Evolutionary conservation across 768 basidiomycete species (phyloP).

Genomic region (Pisolithus orientalis): DNA sequence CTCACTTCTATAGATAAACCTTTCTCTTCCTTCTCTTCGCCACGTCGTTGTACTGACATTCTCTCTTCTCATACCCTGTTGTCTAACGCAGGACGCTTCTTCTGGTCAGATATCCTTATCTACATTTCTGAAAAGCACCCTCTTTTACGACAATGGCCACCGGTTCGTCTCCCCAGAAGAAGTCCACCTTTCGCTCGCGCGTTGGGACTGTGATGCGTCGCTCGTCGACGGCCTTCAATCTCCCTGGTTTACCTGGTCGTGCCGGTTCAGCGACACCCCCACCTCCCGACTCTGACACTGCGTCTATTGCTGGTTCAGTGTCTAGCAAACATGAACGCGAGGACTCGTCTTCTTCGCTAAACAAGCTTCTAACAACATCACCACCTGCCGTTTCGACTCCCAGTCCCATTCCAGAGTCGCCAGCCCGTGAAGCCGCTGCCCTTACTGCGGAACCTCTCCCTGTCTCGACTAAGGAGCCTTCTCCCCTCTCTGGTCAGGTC

Average conservation of each 20-base stretch:
- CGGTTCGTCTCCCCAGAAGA: slow-evolving; percentile 29
- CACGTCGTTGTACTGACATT: slow-evolving; percentile 8
- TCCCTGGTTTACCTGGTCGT: slow-evolving; percentile 31
- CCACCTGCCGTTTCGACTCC: slow-evolving; percentile 32
- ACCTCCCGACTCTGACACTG: slow-evolving; percentile 23
- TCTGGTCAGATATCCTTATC: slow-evolving; percentile 4
- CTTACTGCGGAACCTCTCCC: slow-evolving; percentile 25
- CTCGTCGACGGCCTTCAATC: slow-evolving; percentile 48
- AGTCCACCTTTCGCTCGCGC: slow-evolving; percentile 46
- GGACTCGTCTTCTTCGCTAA: slow-evolving; percentile 24
- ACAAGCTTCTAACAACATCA: slow-evolving; percentile 28
- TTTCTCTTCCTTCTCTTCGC: slow-evolving; percentile 15
- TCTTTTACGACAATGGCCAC: slow-evolving; percentile 12
- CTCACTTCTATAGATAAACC: slow-evolving; percentile 22
- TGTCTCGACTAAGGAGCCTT: slow-evolving; percentile 28
- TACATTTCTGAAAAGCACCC: not conserved
- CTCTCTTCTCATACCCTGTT: slow-evolving; percentile 5
- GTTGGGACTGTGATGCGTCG: slow-evolving; percentile 57
- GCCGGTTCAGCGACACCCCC: slow-evolving; percentile 17
- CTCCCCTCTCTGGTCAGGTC: slow-evolving; percentile 36
- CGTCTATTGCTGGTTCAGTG: slow-evolving; percentile 19
- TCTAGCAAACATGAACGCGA: slow-evolving; percentile 25
- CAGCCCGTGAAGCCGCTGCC: slow-evolving; percentile 49
- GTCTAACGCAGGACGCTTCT: slow-evolving; percentile 1
- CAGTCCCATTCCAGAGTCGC: slow-evolving; percentile 68